Evolutionary conservation across 176 grass and related monocot species (phyloP), one percentile per base, ranked within the genome.

Genomic region (Rhynchospora breviuscula): DNA sequence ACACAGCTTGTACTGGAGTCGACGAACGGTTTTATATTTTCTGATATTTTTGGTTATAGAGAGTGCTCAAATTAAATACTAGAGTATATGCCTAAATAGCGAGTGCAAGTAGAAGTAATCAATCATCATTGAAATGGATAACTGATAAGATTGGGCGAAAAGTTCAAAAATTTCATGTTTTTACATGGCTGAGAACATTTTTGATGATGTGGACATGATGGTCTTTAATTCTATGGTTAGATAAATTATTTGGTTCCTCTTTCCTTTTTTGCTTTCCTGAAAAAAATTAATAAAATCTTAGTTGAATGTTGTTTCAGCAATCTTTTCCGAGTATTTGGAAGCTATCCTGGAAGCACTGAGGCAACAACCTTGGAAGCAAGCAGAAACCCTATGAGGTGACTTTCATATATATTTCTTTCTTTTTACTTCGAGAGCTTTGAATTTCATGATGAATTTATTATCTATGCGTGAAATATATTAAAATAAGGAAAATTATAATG

Each of bases 311-410:
- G 53, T 80, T 91, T 81, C 91, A 96, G 93, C 59, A 93, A 96
- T 91, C 82, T 96, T 81, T 96, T 96, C 90, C 89, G 91, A 19
- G 83, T 93, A 84, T 96, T 96, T 88, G 91, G 91, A 79, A 85
- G 83, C 87, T 66, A 66, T 74, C 25, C 90, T 85, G 89, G 81
- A 89, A 91, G 78, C 62, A 85, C 18, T 5, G 93, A 96, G 57
- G 80, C 89, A 67, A 87, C 85, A 60, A 89, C 93, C 81, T 86
- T 96, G 84, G 93, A 96, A 85, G 93, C 93, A 51, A 96, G 93
- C 53, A 89, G 86, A 93, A 93, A 89, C 59, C 93, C 93, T 56
- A 89, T 89, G 91, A 96, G 90, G 93, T 96, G 59, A 73, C 61
- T 85, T 52, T 71, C 60, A 70, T 72, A 59, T 75, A 81, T 19